Evolutionary conservation across 2,329 filamentous ascomycete species (phyloP), one percentile per base, ranked within the genome.

Genomic region (Xylariales sp.): DNA sequence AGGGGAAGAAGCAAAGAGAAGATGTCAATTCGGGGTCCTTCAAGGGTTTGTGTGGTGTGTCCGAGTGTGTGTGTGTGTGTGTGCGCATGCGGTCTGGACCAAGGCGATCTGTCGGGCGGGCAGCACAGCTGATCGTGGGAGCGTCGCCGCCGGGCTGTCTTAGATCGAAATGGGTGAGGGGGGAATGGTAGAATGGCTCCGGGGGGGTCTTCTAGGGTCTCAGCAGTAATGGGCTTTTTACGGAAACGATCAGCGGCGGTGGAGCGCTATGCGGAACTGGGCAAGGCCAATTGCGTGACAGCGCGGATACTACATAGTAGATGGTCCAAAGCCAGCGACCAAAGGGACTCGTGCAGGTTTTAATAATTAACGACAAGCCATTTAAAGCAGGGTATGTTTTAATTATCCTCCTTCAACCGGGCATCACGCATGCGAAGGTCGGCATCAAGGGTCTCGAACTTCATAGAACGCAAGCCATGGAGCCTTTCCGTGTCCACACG

Each of bases 41-140:
- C n/a, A 31, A 18, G 35, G 35, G 35, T 31, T 30, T 37, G 34
- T 37, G 24, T 30, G 35, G 27, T n/a, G n/a, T n/a, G n/a, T n/a
- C n/a, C n/a, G n/a, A n/a, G n/a, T n/a, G n/a, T n/a, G n/a, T n/a
- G n/a, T n/a, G n/a, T n/a, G n/a, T n/a, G n/a, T n/a, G n/a, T n/a
- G n/a, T n/a, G n/a, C n/a, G n/a, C n/a, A n/a, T n/a, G 14, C 24
- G 32, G 32, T 28, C 23, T 37, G 24, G 34, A 37, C 34, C 23
- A 23, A 29, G 34, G 16, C 34, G 24, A 37, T 29, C 25, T 25
- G 12, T 18, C 34, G 20, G 33, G 24, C 14, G 10, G 27, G 20
- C 28, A 29, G 33, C 20, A 15, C 33, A 35, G 12, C 33, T 35
- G 33, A 35, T 35, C 10, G 19, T 25, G 17, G 33, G 15, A 25